Evolutionary conservation across 208 protist genomes (phyloP).

Genomic region (Leishmania lainsoni): DNA sequence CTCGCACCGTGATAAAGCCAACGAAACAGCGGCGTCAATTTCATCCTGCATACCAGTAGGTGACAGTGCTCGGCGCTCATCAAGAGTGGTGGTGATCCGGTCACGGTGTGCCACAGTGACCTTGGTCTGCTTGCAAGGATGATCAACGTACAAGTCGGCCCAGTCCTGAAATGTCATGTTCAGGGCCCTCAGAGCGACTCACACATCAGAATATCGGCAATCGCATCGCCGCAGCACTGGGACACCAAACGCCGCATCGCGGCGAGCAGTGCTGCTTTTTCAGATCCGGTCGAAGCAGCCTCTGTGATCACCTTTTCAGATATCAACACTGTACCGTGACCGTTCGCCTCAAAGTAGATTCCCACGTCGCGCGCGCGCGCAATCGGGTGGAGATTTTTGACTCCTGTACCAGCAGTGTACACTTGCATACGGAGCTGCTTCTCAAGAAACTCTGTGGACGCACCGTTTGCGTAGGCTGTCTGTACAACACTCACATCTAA

Average conservation of each 20-base stretch:
- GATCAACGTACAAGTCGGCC: conserved; percentile 61
- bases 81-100: conserved; percentile 72
- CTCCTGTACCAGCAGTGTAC: conserved; percentile 84
- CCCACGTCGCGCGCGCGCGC: conserved; percentile 90
- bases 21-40: conserved; percentile 74
- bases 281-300: too few relatives aligned
- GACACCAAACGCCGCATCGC: conserved; percentile 49
- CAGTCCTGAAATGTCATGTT: conserved; percentile 50
- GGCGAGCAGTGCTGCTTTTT: not conserved
- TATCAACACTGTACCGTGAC: conserved; percentile 95
- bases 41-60: conserved; percentile 80
- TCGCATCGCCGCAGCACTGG: conserved; percentile 89
- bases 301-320: conserved; percentile 4
- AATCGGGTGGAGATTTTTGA: conserved; percentile 95
- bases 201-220: conserved; percentile 77
- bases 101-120: conserved; percentile 51
- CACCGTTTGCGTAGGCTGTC: conserved; percentile 96
- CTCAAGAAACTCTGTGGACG: conserved; percentile 83
- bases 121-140: conserved; percentile 59
- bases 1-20: not conserved
- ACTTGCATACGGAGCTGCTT: conserved; percentile 49
- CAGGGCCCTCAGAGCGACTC: conserved; percentile 60
- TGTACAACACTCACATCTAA: conserved; percentile 91
- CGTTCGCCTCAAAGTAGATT: conserved; percentile 97
- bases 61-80: conserved; percentile 61